Percentiles rank a stretch among this genome's conserved stretches.
These are phyloP conservation scores for Geotrichum australiense DNA, from an alignment of 1,139 yeast genomes.

Conservation along the genomic window DNA sequence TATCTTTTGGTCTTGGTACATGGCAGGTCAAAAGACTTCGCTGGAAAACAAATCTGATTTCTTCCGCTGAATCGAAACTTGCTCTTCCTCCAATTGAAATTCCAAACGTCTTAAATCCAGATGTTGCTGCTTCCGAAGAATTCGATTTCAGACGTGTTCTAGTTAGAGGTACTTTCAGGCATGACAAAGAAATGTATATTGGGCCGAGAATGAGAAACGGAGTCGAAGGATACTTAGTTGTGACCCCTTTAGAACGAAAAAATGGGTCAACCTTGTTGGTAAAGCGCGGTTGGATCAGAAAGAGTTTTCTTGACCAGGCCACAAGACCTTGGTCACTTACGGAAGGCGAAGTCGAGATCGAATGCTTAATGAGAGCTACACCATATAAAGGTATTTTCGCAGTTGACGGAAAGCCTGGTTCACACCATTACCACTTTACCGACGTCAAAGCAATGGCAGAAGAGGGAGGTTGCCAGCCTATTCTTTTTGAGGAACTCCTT, in stretches of 20 bases:
- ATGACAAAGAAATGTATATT: constrained; percentile 80
- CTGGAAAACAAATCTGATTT: constrained; percentile 86
- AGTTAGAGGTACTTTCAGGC: constrained; percentile 71
- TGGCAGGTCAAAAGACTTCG: constrained; percentile 85
- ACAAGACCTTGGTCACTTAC: constrained; percentile 68
- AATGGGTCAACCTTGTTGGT: constrained; percentile 44
- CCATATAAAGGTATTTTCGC: constrained; percentile 63
- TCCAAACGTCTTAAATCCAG: constrained; percentile 42
- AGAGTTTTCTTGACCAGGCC: constrained; percentile 60
- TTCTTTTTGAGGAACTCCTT: constrained; percentile 65
- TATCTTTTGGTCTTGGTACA: constrained; percentile 79
- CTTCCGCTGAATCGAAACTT: constrained; percentile 73
- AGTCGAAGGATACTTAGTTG: constrained; percentile 66
- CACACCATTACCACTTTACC: constrained; percentile 43
- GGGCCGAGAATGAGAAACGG: constrained; percentile 85
- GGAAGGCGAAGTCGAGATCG: constrained; percentile 63
- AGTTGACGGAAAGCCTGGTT: constrained; percentile 63
- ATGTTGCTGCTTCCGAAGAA: constrained; percentile 46
- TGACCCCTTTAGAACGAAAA: constrained; percentile 72
- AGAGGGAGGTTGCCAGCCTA: constrained; percentile 58
- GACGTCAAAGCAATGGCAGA: constrained; percentile 79
- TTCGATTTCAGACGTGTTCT: constrained; percentile 76
- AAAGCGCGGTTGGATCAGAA: constrained; percentile 90
- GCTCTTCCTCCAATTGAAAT: constrained; percentile 65
- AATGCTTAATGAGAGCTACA: constrained; percentile 66